phyloP scores from a whole-genome alignment of 2,329 filamentous ascomycete species.

The Cladosporium sp. region DNA sequence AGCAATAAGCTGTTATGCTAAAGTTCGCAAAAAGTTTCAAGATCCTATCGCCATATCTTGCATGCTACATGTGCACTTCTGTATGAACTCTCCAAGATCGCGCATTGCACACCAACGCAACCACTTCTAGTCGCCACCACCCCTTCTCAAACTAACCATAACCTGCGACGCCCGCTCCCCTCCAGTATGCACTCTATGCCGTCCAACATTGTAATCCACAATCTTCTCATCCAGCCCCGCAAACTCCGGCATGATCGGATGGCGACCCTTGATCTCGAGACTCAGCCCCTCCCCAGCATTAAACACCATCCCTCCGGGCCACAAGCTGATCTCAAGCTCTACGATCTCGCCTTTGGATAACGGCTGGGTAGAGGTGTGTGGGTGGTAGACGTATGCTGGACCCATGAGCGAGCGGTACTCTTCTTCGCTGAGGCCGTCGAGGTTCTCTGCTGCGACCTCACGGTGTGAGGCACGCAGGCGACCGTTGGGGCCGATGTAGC shows the following conservation, averaged over 20 bases:
- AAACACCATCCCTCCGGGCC: constrained; percentile 48
- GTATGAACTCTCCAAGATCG: no score
- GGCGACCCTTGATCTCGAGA: constrained; percentile 16
- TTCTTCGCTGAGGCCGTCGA: neutral
- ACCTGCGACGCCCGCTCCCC: neutral
- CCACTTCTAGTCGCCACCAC: no score
- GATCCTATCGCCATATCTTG: no score
- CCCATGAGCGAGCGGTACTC: neutral
- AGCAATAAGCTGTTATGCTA: neutral
- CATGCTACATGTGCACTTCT: no score
- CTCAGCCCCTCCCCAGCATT: constrained; percentile 40
- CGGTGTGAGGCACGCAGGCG: neutral
- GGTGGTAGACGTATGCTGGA: neutral
- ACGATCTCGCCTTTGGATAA: constrained; percentile 40
- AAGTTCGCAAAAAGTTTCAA: neutral
- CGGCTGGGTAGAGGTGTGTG: neutral
- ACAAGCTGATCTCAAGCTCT: constrained; percentile 50
- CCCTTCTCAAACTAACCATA: neutral
- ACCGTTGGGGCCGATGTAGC: neutral
- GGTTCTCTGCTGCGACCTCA: neutral
- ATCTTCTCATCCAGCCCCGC: neutral
- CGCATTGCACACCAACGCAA: no score
- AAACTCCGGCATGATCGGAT: neutral
- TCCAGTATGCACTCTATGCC: neutral
- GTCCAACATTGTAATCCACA: neutral